These are phyloP conservation scores for Solanum gracilifrons DNA, from an alignment of 257 asterid genomes.

Conservation along the genomic window DNA sequence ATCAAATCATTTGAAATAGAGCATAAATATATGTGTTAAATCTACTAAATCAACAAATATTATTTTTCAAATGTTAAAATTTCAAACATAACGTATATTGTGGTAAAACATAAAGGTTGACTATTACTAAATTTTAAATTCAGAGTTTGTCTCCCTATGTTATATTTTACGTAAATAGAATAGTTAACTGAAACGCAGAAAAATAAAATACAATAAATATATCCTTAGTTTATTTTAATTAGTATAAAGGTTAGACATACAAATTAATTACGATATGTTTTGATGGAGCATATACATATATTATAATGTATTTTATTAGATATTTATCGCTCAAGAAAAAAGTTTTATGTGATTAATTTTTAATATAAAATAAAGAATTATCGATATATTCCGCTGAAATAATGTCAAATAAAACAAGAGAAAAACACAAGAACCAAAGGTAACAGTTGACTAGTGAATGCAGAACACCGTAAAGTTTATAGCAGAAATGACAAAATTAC, in stretches of 20 bases:
- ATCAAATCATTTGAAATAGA: background rate
- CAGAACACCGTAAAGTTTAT: background rate
- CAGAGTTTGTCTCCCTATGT: background rate
- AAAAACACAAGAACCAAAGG: background rate
- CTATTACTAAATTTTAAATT: background rate
- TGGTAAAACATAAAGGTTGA: background rate
- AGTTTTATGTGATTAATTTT: rapidly evolving
- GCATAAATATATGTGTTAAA: background rate
- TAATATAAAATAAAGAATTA: background rate
- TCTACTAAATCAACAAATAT: background rate
- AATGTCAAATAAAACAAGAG: background rate
- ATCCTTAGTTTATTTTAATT: background rate
- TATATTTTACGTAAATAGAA: background rate
- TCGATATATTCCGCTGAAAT: background rate
- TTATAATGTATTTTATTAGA: background rate
- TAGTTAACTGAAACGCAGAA: background rate
- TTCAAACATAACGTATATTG: background rate
- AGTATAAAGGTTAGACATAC: background rate
- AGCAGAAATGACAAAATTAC: constrained; percentile 2
- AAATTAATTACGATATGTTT: no score
- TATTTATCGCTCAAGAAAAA: background rate
- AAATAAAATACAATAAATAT: background rate
- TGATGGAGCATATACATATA: rapidly evolving
- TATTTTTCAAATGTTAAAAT: background rate
- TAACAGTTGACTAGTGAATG: constrained; percentile 3